Conservation (phyloP, 2,329 filamentous ascomycete species). For the Cordyceps tenuipes region DNA sequence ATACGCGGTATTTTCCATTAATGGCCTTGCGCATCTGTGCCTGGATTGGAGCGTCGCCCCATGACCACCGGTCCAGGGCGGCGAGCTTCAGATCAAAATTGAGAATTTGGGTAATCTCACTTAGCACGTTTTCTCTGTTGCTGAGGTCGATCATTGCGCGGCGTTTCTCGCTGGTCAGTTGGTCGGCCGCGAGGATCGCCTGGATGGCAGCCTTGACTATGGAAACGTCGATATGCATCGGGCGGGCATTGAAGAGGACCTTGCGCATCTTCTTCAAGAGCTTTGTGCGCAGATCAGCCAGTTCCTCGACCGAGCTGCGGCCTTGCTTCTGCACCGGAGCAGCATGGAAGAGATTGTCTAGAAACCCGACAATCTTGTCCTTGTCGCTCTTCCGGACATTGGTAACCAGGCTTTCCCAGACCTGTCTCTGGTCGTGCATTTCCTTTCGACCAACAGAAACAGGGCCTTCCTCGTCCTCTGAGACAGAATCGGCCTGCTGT, state of each 20-base stretch:
- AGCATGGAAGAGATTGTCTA: slow-evolving; percentile 39
- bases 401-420: slow-evolving; percentile 52
- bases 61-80: slow-evolving; percentile 29
- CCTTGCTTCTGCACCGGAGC: not conserved
- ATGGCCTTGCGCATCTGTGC: slow-evolving; percentile 30
- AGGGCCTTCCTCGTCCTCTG: slow-evolving; percentile 22
- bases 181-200: slow-evolving; percentile 5
- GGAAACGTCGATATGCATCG: not conserved
- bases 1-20: slow-evolving; percentile 45
- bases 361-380: slow-evolving; percentile 38
- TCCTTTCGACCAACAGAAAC: slow-evolving; percentile 43
- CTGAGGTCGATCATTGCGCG: slow-evolving; percentile 10
- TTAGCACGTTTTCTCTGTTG: slow-evolving; percentile 20
- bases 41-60: slow-evolving; percentile 27
- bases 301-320: not conserved
- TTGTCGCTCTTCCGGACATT: slow-evolving; percentile 36
- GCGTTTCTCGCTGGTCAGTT: slow-evolving; percentile 11
- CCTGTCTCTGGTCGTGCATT: slow-evolving; percentile 42
- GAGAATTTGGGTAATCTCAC: slow-evolving; percentile 36
- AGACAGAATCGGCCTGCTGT: not conserved
- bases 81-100: slow-evolving; percentile 32
- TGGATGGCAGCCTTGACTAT: slow-evolving; percentile 7
- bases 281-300: not conserved
- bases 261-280: not conserved
- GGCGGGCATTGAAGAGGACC: not conserved